Evolutionary conservation across 495 filamentous ascomycete genomes (phyloP).

Genomic region (Lindgomyces ingoldianus): DNA sequence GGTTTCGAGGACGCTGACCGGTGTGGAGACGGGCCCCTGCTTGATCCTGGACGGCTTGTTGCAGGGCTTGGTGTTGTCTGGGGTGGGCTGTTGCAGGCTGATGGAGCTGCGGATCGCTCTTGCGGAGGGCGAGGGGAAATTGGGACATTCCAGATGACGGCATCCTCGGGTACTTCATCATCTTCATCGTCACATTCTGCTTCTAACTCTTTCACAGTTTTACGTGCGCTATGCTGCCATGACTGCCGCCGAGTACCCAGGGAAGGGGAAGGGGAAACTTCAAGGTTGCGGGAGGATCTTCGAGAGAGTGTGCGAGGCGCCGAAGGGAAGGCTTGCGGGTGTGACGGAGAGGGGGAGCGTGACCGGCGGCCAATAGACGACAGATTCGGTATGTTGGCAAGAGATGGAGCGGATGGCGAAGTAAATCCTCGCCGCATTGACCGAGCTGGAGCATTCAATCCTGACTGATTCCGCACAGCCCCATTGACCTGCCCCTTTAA

Average conservation of each 20-base stretch:
- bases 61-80: slow-evolving; percentile 48
- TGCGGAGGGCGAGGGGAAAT: slow-evolving; percentile 80
- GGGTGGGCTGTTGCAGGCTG: slow-evolving; percentile 40
- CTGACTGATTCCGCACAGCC: slow-evolving; percentile 31
- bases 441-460: slow-evolving; percentile 43
- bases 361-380: slow-evolving; percentile 50
- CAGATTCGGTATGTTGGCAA: slow-evolving; percentile 37
- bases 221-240: slow-evolving; percentile 74
- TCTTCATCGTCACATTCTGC: slow-evolving; percentile 86
- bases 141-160: slow-evolving; percentile 89
- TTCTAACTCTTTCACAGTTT: slow-evolving; percentile 77
- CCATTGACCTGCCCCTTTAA: slow-evolving; percentile 45
- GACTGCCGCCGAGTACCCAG: slow-evolving; percentile 50
- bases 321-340: slow-evolving; percentile 26
- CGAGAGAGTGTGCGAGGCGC: slow-evolving; percentile 32
- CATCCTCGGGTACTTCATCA: slow-evolving; percentile 81
- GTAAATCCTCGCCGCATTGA: slow-evolving; percentile 45
- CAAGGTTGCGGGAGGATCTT: slow-evolving; percentile 35
- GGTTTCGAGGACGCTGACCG: background rate
- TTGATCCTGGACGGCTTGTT: slow-evolving; percentile 30
- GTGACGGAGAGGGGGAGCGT: slow-evolving; percentile 39
- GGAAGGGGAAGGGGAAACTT: slow-evolving; percentile 45
- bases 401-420: slow-evolving; percentile 49
- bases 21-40: background rate
- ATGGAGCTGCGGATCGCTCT: slow-evolving; percentile 59